Conservation (phyloP, 495 filamentous ascomycete species). For the Pyronema domesticum region DNA sequence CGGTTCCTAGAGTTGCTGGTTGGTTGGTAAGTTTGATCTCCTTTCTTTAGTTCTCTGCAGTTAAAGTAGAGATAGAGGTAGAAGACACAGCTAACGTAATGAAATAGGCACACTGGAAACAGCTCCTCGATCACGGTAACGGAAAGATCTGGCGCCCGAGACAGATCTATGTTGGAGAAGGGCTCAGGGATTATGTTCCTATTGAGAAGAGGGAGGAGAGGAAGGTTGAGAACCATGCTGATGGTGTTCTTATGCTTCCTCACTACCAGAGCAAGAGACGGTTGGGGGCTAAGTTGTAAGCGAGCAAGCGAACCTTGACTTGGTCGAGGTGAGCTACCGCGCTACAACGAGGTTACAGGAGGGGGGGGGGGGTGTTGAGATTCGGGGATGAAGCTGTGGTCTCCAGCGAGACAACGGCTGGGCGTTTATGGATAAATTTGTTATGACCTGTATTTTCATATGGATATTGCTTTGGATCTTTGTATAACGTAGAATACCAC, state of each 20-base stretch:
- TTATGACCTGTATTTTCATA: too few relatives aligned
- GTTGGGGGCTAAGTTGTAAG: slow-evolving; percentile 7
- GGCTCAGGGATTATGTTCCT: slow-evolving; percentile 22
- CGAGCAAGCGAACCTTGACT: too few relatives aligned
- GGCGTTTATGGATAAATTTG: too few relatives aligned
- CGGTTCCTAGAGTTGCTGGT: slow-evolving; percentile 27
- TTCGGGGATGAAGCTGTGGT: too few relatives aligned
- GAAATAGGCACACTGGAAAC: slow-evolving; percentile 27
- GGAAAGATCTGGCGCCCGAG: slow-evolving; percentile 29
- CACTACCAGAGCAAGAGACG: slow-evolving; percentile 10
- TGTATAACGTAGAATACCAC: too few relatives aligned
- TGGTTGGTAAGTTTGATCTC: slow-evolving; percentile 11
- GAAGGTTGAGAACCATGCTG: slow-evolving; percentile 14
- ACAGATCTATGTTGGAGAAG: slow-evolving; percentile 27
- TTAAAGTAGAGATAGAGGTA: too few relatives aligned
- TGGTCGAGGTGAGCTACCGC: too few relatives aligned
- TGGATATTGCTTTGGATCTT: too few relatives aligned
- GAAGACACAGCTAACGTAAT: neutral
- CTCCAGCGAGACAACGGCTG: too few relatives aligned
- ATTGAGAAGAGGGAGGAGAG: slow-evolving; percentile 21
- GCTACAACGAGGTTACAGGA: too few relatives aligned
- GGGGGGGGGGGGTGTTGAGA: too few relatives aligned
- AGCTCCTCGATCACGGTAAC: slow-evolving; percentile 23
- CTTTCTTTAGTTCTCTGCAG: too few relatives aligned
- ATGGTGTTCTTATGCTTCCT: slow-evolving; percentile 22